A percentile compares a stretch with the other conserved stretches of the same genome.
Conservation (phyloP, 2,329 filamentous ascomycete species). For the Beauveria brongniartii region DNA sequence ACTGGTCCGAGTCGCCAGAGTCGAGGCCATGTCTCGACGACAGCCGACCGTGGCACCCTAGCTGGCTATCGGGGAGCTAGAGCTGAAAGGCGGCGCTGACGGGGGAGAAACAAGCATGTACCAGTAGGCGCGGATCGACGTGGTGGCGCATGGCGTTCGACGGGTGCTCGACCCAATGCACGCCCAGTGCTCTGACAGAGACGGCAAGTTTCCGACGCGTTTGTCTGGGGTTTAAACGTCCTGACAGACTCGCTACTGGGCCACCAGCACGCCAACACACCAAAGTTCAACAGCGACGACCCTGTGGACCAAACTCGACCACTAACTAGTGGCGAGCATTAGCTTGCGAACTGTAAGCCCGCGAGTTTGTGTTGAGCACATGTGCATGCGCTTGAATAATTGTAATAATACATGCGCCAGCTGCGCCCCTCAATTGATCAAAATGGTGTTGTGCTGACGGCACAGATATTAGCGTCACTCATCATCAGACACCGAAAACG, state of each 20-base stretch:
- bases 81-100: constrained; percentile 3
- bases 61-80: constrained; percentile 9
- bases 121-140: neutral
- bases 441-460: neutral
- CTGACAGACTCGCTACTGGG: too few relatives aligned
- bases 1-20: neutral
- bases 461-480: neutral
- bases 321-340: neutral
- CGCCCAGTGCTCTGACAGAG: neutral
- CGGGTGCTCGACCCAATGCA: constrained; percentile 5
- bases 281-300: constrained; percentile 4
- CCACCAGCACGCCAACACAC: neutral
- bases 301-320: constrained; percentile 1
- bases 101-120: neutral
- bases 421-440: neutral
- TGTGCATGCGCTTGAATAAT: neutral
- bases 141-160: constrained; percentile 9
- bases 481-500: neutral
- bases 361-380: neutral
- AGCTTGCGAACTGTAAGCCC: neutral
- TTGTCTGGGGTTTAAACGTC: neutral
- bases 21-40: constrained; percentile 10
- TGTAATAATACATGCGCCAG: neutral
- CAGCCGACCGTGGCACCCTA: constrained; percentile 8
- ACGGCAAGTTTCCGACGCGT: constrained; percentile 10